Base-by-base conservation (phyloP, 495 filamentous ascomycete species). In the Aspergillus ostianus region DNA sequence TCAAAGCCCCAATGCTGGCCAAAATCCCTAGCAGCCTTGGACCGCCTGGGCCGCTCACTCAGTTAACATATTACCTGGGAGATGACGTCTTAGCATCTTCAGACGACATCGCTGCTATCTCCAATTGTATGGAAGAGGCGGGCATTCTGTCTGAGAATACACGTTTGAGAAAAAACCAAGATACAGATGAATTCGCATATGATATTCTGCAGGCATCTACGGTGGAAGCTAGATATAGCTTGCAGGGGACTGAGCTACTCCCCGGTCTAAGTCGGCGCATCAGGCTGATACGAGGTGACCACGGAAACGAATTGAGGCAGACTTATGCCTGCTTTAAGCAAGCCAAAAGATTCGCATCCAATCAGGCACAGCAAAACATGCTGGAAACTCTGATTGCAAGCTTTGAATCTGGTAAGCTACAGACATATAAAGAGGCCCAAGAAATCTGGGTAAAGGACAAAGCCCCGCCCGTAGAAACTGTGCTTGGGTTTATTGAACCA, bases 401-500 rank as follows among this genome's bases (percentile, higher is more conserved):
- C 59, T 79, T 80, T 61, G 23, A 27, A 15, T 73, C 70, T 12
- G 77, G 77, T 7, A 67, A 63, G 47, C 58, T 79, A 9, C 64
- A 74, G 17, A 46, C 60, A 12, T 78, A 73, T 58, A 67, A 68
- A 29, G 63, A 71, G 0, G 73, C 77, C 0, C 77, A 73, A 57
- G 57, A 65, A 58, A 63, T 32, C n/a, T 81, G 77, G 77, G 69
- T 79, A 1, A 64, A 55, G 10, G 80, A 82, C 56, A 73, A 67
- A 29, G 63, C 54, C 67, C 60, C 80, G 1, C 59, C 56, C 3
- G 70, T 83, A 0, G 80, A 80, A 58, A 75, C 67, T 29, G 73
- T 82, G 2, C 67, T 80, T 58, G 78, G 77, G 1, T 81, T 82
- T 58, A 68, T 82, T 2, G 78, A 82, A 56, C 72, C 79, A 19